phyloP scores from a whole-genome alignment of 2,329 filamentous ascomycete species.

The Fusarium sp. region DNA sequence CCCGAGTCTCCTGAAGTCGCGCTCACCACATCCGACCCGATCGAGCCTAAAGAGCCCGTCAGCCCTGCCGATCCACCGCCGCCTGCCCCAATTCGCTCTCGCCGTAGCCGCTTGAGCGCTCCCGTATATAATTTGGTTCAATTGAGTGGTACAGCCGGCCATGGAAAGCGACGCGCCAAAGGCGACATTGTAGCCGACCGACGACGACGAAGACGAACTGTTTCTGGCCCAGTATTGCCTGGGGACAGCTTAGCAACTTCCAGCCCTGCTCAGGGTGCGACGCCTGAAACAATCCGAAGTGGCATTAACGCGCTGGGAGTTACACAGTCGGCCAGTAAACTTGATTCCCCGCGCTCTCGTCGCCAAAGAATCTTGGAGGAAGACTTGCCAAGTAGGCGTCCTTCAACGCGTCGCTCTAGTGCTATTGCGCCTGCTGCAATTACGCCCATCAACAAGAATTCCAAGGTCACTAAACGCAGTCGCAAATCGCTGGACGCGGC shows the following conservation, averaged over 20 bases:
- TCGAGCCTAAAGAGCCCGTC: conserved; percentile 28
- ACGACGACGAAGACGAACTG: conserved; percentile 61
- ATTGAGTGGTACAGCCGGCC: conserved; percentile 71
- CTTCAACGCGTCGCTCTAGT: conserved; percentile 57
- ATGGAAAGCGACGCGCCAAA: conserved; percentile 67
- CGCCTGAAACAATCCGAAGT: conserved; percentile 47
- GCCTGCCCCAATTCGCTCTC: conserved; percentile 55
- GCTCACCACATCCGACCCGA: conserved; percentile 14
- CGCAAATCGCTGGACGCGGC: conserved; percentile 66
- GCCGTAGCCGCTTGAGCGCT: conserved; percentile 66
- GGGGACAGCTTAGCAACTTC: conserved; percentile 20
- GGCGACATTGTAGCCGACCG: conserved; percentile 61
- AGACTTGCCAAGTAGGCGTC: conserved; percentile 53
- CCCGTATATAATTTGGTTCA: conserved; percentile 76
- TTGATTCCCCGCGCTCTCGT: conserved; percentile 51
- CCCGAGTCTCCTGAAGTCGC: conserved; percentile 47
- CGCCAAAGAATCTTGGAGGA: conserved; percentile 49
- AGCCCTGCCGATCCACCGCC: conserved; percentile 34
- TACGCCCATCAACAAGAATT: conserved; percentile 61
- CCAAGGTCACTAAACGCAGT: conserved; percentile 70
- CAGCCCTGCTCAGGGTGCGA: conserved; percentile 26
- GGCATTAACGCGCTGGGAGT: conserved; percentile 62
- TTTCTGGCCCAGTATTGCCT: conserved; percentile 55
- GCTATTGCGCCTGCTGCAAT: conserved; percentile 57
- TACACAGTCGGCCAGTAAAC: conserved; percentile 57